Evolutionary conservation across 2,329 filamentous ascomycete genomes (phyloP).

Genomic region (Plectosphaerella plurivora): DNA sequence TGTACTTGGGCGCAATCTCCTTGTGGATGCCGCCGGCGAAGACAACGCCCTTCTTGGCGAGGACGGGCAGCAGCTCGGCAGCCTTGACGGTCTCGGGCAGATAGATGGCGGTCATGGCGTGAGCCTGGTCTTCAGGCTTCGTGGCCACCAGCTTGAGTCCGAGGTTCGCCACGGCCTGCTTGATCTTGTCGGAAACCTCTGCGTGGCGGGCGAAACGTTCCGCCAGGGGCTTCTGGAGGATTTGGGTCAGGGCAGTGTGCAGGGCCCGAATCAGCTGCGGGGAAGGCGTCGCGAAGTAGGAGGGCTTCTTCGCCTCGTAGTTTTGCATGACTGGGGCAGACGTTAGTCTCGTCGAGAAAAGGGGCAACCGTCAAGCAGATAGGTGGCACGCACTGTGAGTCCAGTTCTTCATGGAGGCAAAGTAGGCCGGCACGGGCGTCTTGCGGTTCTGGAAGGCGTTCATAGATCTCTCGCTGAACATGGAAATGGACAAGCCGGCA

Average conservation of each 20-base stretch:
- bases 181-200: constrained; percentile 77
- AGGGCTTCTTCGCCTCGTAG: constrained; percentile 96
- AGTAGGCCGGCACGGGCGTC: constrained; percentile 81
- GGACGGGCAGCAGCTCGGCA: constrained; percentile 77
- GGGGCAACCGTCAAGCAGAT: background rate
- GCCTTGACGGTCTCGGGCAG: constrained; percentile 79
- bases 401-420: constrained; percentile 97
- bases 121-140: constrained; percentile 86
- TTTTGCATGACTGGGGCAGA: constrained; percentile 79
- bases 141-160: constrained; percentile 83
- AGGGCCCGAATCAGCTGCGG: constrained; percentile 92
- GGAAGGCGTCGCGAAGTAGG: constrained; percentile 95
- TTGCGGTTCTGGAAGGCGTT: constrained; percentile 75
- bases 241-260: constrained; percentile 82
- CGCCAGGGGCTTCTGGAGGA: constrained; percentile 72
- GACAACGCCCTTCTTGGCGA: constrained; percentile 82
- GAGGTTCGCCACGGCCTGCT: constrained; percentile 73
- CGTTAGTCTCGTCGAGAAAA: constrained; percentile 2
- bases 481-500: constrained; percentile 88
- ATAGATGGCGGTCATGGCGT: constrained; percentile 97
- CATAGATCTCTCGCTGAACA: constrained; percentile 87
- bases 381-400: constrained; percentile 58
- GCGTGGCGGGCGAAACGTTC: constrained; percentile 82
- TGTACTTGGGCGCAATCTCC: constrained; percentile 89
- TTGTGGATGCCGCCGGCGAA: constrained; percentile 96